Evolutionary conservation across 371 early-diverging fungal species (phyloP).

Genomic region (Vairimorpha necatrix): DNA sequence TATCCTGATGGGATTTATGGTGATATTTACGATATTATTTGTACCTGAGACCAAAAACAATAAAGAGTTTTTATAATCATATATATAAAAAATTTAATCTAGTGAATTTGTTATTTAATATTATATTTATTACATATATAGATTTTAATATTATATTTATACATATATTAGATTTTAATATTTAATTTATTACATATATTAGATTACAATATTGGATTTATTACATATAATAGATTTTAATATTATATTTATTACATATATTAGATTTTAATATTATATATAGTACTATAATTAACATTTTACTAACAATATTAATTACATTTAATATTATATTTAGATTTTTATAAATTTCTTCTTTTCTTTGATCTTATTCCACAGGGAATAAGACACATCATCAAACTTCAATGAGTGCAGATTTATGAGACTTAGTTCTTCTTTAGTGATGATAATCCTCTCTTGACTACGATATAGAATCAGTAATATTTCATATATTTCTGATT

Average conservation of each 20-base stretch:
- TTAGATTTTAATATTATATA: too few species aligned
- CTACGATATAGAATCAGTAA: neutral
- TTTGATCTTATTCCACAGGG: neutral
- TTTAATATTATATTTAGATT: too few species aligned
- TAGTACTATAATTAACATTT: too few species aligned
- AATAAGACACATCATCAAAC: neutral
- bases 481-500: neutral
- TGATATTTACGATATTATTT: neutral
- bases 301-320: too few species aligned
- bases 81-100: too few species aligned
- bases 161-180: too few species aligned
- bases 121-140: too few species aligned
- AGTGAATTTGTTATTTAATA: neutral
- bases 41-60: conserved; percentile 14
- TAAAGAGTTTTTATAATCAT: neutral
- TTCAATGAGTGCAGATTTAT: neutral
- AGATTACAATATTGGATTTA: too few species aligned
- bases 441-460: neutral
- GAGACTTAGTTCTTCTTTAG: neutral
- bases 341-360: neutral
- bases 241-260: too few species aligned
- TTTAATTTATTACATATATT: too few species aligned
- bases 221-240: too few species aligned
- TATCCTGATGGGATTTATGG: neutral
- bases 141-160: too few species aligned